phyloP scores from a whole-genome alignment of 1,139 yeast genomes.

The Candida gigantensis region DNA sequence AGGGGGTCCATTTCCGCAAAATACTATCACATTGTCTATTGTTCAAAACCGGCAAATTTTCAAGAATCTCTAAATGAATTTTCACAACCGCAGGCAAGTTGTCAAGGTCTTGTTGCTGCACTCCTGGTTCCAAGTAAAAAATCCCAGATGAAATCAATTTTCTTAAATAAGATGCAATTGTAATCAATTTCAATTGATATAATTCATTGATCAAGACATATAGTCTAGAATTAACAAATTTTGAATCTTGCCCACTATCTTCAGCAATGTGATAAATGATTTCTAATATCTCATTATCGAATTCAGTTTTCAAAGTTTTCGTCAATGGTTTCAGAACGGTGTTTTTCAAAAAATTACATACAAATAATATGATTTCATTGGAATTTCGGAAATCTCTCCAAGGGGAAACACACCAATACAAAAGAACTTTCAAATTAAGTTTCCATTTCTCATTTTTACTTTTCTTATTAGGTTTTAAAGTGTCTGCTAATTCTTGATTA shows the following conservation, averaged over 20 bases:
- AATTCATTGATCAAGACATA: slow-evolving; percentile 58
- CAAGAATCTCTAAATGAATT: slow-evolving; percentile 51
- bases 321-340: slow-evolving; percentile 26
- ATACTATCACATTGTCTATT: slow-evolving; percentile 55
- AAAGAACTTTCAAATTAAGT: slow-evolving; percentile 33
- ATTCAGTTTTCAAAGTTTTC: slow-evolving; percentile 37
- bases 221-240: slow-evolving; percentile 32
- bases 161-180: slow-evolving; percentile 70
- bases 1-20: slow-evolving; percentile 39
- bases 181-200: slow-evolving; percentile 49
- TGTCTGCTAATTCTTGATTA: slow-evolving; percentile 36
- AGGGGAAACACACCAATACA: slow-evolving; percentile 53
- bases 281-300: slow-evolving; percentile 52
- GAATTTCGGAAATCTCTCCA: slow-evolving; percentile 32
- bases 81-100: slow-evolving; percentile 26
- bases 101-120: slow-evolving; percentile 16
- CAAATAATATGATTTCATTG: slow-evolving; percentile 35
- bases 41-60: slow-evolving; percentile 54
- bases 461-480: slow-evolving; percentile 30
- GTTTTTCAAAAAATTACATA: slow-evolving; percentile 42
- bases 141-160: slow-evolving; percentile 83
- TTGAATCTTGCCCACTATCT: slow-evolving; percentile 18
- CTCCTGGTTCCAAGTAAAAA: slow-evolving; percentile 50
- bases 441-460: slow-evolving; percentile 34
- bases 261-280: slow-evolving; percentile 49